Evolutionary conservation across 2,329 filamentous ascomycete genomes (phyloP), one percentile per base, ranked within the genome.

Genomic region (Phyllosticta citriasiana): DNA sequence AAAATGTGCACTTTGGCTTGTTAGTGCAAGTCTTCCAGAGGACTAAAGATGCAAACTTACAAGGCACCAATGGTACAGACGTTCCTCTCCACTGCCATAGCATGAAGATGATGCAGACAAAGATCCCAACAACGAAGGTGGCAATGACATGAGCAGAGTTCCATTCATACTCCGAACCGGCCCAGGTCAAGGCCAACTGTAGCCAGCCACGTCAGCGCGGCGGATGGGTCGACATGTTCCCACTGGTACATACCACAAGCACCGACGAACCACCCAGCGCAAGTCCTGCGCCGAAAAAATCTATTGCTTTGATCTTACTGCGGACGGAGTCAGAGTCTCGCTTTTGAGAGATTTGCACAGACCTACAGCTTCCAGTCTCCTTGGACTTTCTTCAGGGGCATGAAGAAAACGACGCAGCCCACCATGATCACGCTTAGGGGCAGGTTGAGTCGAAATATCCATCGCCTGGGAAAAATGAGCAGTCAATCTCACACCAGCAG

Each of bases 151-250:
- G 77, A 0, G 74, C 69, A 0, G 80, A 81, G 1, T 73, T 66
- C 83, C 83, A 85, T 1, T 77, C 65, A 63, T 84, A 82, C 53
- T 82, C 75, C 33, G 79, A 78, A 1, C 83, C 84, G 47, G 82
- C 83, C 82, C 83, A 85, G 0, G 66, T 63, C 19, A 63, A 60
- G 4, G 65, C 64, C 7, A 70, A 64, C 57, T 59, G 25, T 25
- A 9, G 10, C 19, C 30, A 78, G 5, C 27, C 6, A 3, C 4
- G 19, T 82, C 35, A 84, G 64, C 0, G 80, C 0, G 80, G 78
- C 0, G 82, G 67, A n/a, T 16, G 24, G 2, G 40, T 7, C 33
- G 16, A 52, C 2, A 4, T 33, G 24, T 1, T 83, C 80, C 82
- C 84, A 0, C 64, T 62, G 4, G 25, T 16, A 12, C 66, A 59